Base-by-base conservation (phyloP, 202 grass and related monocot species). In the Setaria viridis region DNA sequence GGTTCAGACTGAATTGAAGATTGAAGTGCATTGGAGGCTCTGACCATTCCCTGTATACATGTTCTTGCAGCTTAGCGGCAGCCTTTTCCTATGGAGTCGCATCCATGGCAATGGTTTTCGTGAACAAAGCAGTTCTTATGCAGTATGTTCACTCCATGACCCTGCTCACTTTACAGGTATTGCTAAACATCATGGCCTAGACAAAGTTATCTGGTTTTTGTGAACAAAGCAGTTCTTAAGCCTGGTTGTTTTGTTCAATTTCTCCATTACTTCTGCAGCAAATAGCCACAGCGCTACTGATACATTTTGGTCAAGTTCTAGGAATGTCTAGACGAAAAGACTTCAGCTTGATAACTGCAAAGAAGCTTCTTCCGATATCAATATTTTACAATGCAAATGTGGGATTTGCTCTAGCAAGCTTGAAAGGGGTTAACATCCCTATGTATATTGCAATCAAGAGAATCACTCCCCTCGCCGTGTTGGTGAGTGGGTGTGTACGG, bases 381-480 rank as follows among this genome's bases (percentile, higher is more conserved):
- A 62, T 98, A 56, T 98, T 98, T 78, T 98, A 98, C 85, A 98
- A 98, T 86, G 96, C 96, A 47, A 98, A 98, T 88, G 96, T 98
- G 32, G 96, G 89, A 32, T 98, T 98, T 80, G 96, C 96, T 80
- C 67, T 98, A 17, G 96, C 96, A 50, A 98, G 96, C 88, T 82
- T 98, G 82, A 95, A 98, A 81, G 96, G 96, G 43, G 88, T 98
- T 70, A 98, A 98, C 83, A 98, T 98, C 64, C 96, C 96, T 81
- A 98, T 98, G 96, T 98, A 98, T 73, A 98, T 98, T 86, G 96
- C 96, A 32, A 85, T 98, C 53, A 99, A 99, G 86, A 94, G 96
- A 76, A 90, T 95, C 67, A 99, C 96, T 7, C 96, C 96, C 34
- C 96, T 99, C 87, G 93, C 96, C 39, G 96, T 99, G 14, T 74